These are phyloP conservation scores for Panicum miliaceum DNA, from an alignment of 176 grass and related monocot species.

Conservation along the genomic window DNA sequence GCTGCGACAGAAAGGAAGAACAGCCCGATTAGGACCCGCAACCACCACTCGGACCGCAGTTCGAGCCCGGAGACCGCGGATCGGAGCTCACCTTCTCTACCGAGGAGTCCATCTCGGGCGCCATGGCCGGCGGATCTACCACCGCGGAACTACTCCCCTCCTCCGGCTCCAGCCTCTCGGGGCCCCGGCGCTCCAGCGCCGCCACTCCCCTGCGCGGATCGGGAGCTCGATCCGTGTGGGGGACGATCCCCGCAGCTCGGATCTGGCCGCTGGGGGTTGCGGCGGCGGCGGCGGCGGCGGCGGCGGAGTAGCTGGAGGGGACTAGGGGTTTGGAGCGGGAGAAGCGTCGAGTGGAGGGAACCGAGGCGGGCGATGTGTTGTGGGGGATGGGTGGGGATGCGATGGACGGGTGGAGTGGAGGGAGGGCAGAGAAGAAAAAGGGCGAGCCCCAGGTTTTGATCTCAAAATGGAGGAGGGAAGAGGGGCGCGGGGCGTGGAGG, in stretches of 20 bases:
- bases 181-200: neutral
- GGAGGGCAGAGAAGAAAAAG: constrained; percentile 26
- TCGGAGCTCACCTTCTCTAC: constrained; percentile 56
- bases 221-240: constrained; percentile 29
- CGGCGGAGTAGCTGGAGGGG: neutral
- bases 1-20: neutral
- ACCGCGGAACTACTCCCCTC: neutral
- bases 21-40: neutral
- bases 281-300: neutral
- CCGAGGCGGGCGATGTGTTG: neutral
- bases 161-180: neutral
- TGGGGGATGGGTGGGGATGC: neutral
- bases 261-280: neutral
- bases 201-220: constrained; percentile 33
- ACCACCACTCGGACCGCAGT: neutral
- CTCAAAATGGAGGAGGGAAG: constrained; percentile 53
- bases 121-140: constrained; percentile 51
- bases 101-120: constrained; percentile 46
- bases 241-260: constrained; percentile 13
- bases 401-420: neutral
- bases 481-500: constrained; percentile 39
- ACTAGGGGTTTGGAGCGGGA: constrained; percentile 49
- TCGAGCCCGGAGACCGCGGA: constrained; percentile 5
- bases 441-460: constrained; percentile 14
- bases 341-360: constrained; percentile 41